Base-by-base conservation (phyloP, 108 stramenopile species). In the Skeletonema marinoi region DNA sequence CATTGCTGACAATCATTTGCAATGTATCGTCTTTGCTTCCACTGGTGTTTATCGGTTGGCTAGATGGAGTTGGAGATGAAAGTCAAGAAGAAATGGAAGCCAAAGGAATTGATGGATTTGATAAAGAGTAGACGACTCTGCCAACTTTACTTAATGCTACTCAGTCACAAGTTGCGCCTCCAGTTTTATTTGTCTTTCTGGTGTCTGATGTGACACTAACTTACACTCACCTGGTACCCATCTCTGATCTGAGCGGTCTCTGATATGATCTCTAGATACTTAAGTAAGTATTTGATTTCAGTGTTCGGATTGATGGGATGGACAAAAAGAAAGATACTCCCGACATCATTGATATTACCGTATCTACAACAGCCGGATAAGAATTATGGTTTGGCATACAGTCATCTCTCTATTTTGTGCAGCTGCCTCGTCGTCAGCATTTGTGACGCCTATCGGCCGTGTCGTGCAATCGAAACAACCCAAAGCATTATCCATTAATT, bases 1-100 rank as follows among this genome's bases (percentile, higher is more conserved):
- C 79, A 10, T 64, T 91, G 74, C 84, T 98, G 65, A 95, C 90
- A 25, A 69, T 95, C 25, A 78, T 97, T 44, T 98, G 98, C 77
- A 97, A 95, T 76, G 30, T 97, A 8, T 90, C 91, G 31, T 97
- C 90, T 21, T 74, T 98, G 61, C 80, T 95, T 77, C 97, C 98
- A 7, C 74, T 98, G 12, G 62, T 93, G 1, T 98, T 94, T 65
- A 91, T 95, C 61, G 90, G 90, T 8, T 91, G 83, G 83, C 68
- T 95, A 66, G 94, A 95, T 79, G 89, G 85, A 35, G 86, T 91
- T 10, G 91, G 89, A 41, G 77, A 85, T 36, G 74, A 75, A 19
- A 92, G 90, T 46, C 89, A 94, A 84, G 83, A 89, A 41, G 93
- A 91, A 54, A 78, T 92, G 59, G 93, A 93, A 51, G 32, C 11